A percentile compares a stretch with the other conserved stretches of the same genome.
Conservation (phyloP, 768 basidiomycete genomes). For the Naganishia vaughanmartiniae region DNA sequence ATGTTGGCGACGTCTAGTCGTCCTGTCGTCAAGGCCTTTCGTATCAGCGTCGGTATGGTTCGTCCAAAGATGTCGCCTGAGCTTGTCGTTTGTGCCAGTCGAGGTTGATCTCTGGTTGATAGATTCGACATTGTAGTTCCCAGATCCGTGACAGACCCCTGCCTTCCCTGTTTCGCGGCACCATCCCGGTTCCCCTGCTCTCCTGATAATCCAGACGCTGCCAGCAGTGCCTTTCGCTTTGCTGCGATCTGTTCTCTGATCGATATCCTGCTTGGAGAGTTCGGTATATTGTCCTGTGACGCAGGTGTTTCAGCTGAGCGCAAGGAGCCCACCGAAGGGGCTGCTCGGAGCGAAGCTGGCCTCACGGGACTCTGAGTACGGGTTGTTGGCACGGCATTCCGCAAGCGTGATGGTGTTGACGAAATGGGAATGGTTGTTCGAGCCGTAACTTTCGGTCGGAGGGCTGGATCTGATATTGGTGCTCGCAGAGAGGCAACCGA, state of each 20-base stretch:
- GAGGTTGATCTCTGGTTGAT: neutral
- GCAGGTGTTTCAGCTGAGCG: neutral
- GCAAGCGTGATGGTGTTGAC: neutral
- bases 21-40: conserved; percentile 27
- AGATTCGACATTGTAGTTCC: neutral
- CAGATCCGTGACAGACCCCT: neutral
- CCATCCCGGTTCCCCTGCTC: neutral
- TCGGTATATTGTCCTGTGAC: neutral
- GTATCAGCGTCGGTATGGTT: conserved; percentile 7
- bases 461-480: neutral
- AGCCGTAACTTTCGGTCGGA: neutral
- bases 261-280: conserved; percentile 11
- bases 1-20: conserved; percentile 29
- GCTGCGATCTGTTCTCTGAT: conserved; percentile 31
- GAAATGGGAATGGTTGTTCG: neutral
- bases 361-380: neutral
- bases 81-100: neutral
- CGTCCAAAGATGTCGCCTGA: conserved; percentile 29
- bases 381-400: neutral
- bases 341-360: neutral
- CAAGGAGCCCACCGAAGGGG: neutral
- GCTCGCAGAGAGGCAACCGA: neutral
- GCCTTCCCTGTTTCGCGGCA: neutral
- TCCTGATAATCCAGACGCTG: conserved; percentile 10
- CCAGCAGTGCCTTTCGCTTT: conserved; percentile 24